Base-by-base conservation (phyloP, 805 yeast genomes). In the Metschnikowia chrysomelidarum region DNA sequence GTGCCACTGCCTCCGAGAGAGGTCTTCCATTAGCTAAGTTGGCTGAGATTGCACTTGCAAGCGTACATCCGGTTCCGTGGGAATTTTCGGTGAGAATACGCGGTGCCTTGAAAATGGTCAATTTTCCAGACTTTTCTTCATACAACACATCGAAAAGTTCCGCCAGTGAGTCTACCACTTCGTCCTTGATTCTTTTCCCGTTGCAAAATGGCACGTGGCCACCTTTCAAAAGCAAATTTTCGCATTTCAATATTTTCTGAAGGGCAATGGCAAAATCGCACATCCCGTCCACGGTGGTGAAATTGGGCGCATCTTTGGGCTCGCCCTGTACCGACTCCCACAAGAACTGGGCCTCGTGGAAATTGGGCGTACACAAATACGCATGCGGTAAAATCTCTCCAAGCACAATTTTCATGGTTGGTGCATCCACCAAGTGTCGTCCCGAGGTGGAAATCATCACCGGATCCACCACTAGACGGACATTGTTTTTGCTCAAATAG, bases 31-130 rank as follows among this genome's bases (percentile, higher is more conserved):
- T 67, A 3, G 95, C 89, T 17, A 87, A 47, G 47, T 83, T 77
- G 2, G 93, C 78, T 0, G 93, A 80, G 43, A 88, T 81, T 0
- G 95, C 72, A 0, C 95, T 80, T 0, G 94, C 78, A 32, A 88
- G 65, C 0, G 96, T 84, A 59, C 96, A 88, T 1, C 96, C 96
- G 3, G 96, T 86, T 9, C 96, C 96, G 56, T 88, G 96, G 1
- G 86, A 78, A 50, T 81, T 75, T 2, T 59, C 56, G 0, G 87
- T 65, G 5, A 61, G 50, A 3, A 71, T 52, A 36, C 53, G 70
- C 1, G 56, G 59, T 13, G 82, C 79, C 33, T 64, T 68, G 51
- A 69, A 79, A 1, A 76, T 49, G 0, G 71, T 62, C 30, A 61
- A 54, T 2, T 50, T 43, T 10, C 64, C 62, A 2, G 50, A 46